phyloP scores from a whole-genome alignment of 768 basidiomycete genomes.

The Suillus occidentalis region DNA sequence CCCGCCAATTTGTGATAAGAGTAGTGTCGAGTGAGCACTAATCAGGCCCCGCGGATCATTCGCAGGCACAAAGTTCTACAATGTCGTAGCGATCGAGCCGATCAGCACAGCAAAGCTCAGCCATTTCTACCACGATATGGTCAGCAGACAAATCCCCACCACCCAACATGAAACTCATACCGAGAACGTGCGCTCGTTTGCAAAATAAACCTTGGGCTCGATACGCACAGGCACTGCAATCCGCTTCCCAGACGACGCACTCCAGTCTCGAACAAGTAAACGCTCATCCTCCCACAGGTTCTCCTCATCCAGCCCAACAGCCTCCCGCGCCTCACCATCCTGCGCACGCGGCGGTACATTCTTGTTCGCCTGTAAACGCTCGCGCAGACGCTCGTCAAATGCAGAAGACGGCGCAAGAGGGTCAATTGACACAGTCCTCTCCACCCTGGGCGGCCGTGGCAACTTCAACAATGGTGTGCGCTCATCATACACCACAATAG shows the following conservation, averaged over 20 bases:
- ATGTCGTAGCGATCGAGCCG: slow-evolving; percentile 84
- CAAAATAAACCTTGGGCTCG: slow-evolving; percentile 98
- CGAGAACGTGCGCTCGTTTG: slow-evolving; percentile 91
- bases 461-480: slow-evolving; percentile 39
- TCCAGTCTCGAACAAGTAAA: slow-evolving; percentile 65
- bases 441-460: slow-evolving; percentile 23
- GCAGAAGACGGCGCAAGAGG: slow-evolving; percentile 80
- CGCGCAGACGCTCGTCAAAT: slow-evolving; percentile 83
- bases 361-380: slow-evolving; percentile 49
- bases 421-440: slow-evolving; percentile 64
- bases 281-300: slow-evolving; percentile 47
- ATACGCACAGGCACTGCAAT: slow-evolving; percentile 94
- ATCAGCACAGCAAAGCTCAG: slow-evolving; percentile 84
- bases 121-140: slow-evolving; percentile 66
- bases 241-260: slow-evolving; percentile 81
- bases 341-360: slow-evolving; percentile 22
- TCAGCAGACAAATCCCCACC: slow-evolving; percentile 7
- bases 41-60: slow-evolving; percentile 78
- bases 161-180: slow-evolving; percentile 45
- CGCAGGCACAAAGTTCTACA: slow-evolving; percentile 81
- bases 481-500: slow-evolving; percentile 29
- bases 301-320: slow-evolving; percentile 38
- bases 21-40: slow-evolving; percentile 52
- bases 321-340: slow-evolving; percentile 20
- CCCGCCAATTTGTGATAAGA: slow-evolving; percentile 44